Conservation (phyloP, 805 yeast species). For the Naumovozyma baii region DNA sequence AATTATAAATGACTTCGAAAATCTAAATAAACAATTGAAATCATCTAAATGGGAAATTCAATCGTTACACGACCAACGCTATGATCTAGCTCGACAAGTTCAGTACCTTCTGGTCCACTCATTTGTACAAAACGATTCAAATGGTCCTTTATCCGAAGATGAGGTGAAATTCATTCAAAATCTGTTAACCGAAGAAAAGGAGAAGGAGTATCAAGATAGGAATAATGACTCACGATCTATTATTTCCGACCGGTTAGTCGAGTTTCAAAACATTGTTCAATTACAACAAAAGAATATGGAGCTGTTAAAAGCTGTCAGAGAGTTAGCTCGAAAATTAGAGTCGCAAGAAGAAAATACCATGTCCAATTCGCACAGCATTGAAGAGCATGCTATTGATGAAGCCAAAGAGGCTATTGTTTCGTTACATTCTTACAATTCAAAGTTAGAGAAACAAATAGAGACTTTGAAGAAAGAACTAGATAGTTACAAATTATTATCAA, state of each 20-base stretch:
- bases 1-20: constrained; percentile 18
- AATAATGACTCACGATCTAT: constrained; percentile 55
- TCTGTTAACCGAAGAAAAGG: constrained; percentile 30
- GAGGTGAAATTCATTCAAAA: constrained; percentile 54
- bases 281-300: constrained; percentile 67
- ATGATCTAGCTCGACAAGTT: constrained; percentile 72
- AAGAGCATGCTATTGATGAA: constrained; percentile 44
- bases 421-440: constrained; percentile 48
- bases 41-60: constrained; percentile 30
- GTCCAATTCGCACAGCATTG: constrained; percentile 16
- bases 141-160: constrained; percentile 48
- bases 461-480: constrained; percentile 61
- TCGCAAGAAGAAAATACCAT: constrained; percentile 36
- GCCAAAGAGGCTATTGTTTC: constrained; percentile 62
- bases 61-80: constrained; percentile 42
- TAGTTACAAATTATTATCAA: constrained; percentile 35
- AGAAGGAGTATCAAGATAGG: constrained; percentile 8
- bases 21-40: constrained; percentile 9
- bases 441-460: constrained; percentile 41
- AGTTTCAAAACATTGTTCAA: constrained; percentile 57
- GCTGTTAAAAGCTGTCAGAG: constrained; percentile 45
- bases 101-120: constrained; percentile 62
- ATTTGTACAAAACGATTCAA: constrained; percentile 42
- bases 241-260: constrained; percentile 62
- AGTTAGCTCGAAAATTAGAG: constrained; percentile 59